A percentile compares a stretch with the other conserved stretches of the same genome.
These are phyloP conservation scores for Zymoseptoria tritici DNA, from an alignment of 2,329 filamentous ascomycete species.

Conservation along the genomic window DNA sequence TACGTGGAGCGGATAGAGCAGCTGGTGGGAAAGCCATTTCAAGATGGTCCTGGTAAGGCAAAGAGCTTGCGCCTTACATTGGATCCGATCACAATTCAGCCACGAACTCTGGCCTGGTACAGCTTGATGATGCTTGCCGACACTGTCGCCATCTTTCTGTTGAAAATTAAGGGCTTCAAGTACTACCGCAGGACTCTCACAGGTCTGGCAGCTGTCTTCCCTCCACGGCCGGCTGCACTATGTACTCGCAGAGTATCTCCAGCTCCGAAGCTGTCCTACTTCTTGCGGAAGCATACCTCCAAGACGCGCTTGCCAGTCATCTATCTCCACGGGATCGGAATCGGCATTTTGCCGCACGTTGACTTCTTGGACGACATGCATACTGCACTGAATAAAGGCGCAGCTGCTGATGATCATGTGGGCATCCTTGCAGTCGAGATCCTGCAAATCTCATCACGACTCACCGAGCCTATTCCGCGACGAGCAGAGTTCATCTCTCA, in stretches of 20 bases:
- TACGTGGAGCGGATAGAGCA: slow-evolving; percentile 50
- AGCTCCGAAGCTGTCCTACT: slow-evolving; percentile 52
- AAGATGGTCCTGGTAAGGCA: slow-evolving; percentile 49
- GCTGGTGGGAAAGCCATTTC: slow-evolving; percentile 45
- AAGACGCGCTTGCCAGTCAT: slow-evolving; percentile 52
- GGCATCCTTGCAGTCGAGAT: slow-evolving; percentile 60
- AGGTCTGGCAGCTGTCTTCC: slow-evolving; percentile 47
- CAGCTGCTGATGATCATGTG: slow-evolving; percentile 38
- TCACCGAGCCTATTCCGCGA: slow-evolving; percentile 48
- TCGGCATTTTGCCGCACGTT: slow-evolving; percentile 58
- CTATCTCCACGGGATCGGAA: slow-evolving; percentile 63
- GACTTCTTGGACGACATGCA: slow-evolving; percentile 50
- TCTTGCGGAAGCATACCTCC: slow-evolving; percentile 57
- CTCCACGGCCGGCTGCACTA: slow-evolving; percentile 48
- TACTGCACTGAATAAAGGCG: slow-evolving; percentile 19
- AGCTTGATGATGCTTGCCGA: slow-evolving; percentile 47
- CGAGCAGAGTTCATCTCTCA: slow-evolving; percentile 50
- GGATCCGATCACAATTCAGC: slow-evolving; percentile 52
- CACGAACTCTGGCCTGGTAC: slow-evolving; percentile 55
- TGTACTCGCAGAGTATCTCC: slow-evolving; percentile 43
- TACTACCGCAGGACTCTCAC: slow-evolving; percentile 18
- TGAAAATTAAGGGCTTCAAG: slow-evolving; percentile 20
- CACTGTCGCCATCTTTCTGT: slow-evolving; percentile 22
- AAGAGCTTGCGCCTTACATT: slow-evolving; percentile 56
- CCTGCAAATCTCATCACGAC: slow-evolving; percentile 57